These are phyloP conservation scores for Vigna hirtella DNA, from an alignment of 306 rosid genomes.

Conservation along the genomic window DNA sequence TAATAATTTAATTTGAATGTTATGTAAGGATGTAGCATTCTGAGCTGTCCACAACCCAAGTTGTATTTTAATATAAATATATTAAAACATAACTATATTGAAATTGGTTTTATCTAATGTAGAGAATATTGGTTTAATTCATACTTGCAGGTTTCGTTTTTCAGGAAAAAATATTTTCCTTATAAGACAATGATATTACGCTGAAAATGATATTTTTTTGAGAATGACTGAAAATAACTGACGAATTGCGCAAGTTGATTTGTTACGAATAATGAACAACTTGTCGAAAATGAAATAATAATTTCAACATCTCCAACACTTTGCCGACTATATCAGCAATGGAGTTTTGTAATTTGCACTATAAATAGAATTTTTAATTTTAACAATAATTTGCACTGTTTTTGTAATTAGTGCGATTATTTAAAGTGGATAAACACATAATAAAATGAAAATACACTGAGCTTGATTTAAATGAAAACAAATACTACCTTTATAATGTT, in stretches of 20 bases:
- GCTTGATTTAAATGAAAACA: neutral
- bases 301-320: slow-evolving; percentile 31
- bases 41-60: slow-evolving; percentile 63
- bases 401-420: neutral
- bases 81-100: neutral
- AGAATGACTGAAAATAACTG: slow-evolving; percentile 2
- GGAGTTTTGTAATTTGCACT: neutral
- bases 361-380: neutral
- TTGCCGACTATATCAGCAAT: slow-evolving; percentile 23
- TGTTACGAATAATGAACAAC: slow-evolving; percentile 11
- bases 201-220: neutral
- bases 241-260: slow-evolving; percentile 20
- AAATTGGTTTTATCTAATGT: neutral
- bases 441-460: neutral
- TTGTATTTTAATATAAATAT: slow-evolving; percentile 9
- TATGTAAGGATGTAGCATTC: slow-evolving; percentile 40
- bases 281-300: slow-evolving; percentile 29
- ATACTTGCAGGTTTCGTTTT: slow-evolving; percentile 13
- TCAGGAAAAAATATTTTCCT: slow-evolving; percentile 14
- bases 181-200: neutral
- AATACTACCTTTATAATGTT: neutral
- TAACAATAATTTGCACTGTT: neutral
- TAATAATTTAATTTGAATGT: slow-evolving; percentile 20
- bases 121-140: slow-evolving; percentile 49
- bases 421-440: neutral